Evolutionary conservation across 2,329 filamentous ascomycete genomes (phyloP), one percentile per base, ranked within the genome.

Genomic region (Blumeria graminis): DNA sequence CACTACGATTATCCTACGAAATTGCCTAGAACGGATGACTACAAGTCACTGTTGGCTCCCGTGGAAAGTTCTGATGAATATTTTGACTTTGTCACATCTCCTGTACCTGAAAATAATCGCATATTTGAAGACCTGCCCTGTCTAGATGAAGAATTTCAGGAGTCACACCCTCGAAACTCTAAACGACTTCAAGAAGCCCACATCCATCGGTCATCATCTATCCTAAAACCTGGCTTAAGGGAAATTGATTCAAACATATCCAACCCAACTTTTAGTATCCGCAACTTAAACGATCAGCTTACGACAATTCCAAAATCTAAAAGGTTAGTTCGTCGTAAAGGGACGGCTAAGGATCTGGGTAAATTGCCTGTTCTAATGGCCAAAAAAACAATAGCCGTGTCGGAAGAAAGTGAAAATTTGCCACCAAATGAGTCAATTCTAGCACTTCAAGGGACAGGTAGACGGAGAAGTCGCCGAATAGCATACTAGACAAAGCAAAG

Each of bases 1-100:
- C 74, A 80, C 55, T 98, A 96, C 68, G 74, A 78, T n/a, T 94
- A 86, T 64, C 85, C 87, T 0, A 84, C 77, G 1, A 72, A 76
- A 1, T 74, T 98, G 1, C 92, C 92, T 3, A 80, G 81, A 32
- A 96, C 92, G 0, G 76, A 80, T 63, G 64, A 70, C 0, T 78
- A 81, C 63, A 76, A 81, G 11, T 70, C 68, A 11, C 69, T 83
- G 33, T 69, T 81, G 14, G 18, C 18, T 14, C 5, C 32, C 6
- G 13, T 11, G 72, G 76, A 18, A 69, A 71, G 52, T 63, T 77
- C 43, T 61, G 70, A 63, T 65, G 41, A 46, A 57, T 68, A 67
- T 64, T 32, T 28, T 22, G n/a, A 61, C 65, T 57, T 60, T 4
- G 22, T 28, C 22, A 28, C 22, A 28, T 28, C 22, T 28, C 22